phyloP scores from a whole-genome alignment of 306 rosid species.

The Rubus parviflorus region DNA sequence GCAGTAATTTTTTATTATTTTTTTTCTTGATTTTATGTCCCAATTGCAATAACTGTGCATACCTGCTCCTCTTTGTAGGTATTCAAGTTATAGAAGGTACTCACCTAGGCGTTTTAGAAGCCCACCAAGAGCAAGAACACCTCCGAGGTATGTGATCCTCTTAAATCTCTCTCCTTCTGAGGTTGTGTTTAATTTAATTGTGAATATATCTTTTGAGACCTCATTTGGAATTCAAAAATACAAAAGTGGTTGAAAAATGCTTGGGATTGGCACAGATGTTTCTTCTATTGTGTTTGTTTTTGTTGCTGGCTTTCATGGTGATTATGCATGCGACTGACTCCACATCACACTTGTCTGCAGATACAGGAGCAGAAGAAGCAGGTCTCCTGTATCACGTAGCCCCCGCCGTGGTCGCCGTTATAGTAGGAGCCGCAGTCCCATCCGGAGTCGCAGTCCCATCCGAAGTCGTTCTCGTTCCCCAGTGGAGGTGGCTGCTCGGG shows the following conservation, averaged over 20 bases:
- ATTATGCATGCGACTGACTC: not conserved
- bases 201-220: not conserved
- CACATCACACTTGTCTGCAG: constrained; percentile 34
- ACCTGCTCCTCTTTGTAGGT: constrained; percentile 41
- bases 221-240: not conserved
- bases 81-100: constrained; percentile 73
- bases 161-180: not conserved
- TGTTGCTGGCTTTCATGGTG: not conserved
- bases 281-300: not conserved
- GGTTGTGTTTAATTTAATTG: not conserved
- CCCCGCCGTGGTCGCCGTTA: constrained; percentile 67
- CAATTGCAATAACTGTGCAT: constrained; percentile 9
- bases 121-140: constrained; percentile 84
- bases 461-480: constrained; percentile 45
- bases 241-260: not conserved
- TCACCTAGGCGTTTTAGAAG: constrained; percentile 93
- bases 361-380: constrained; percentile 83
- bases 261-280: not conserved
- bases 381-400: constrained; percentile 77
- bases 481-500: constrained; percentile 52
- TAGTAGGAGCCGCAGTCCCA: constrained; percentile 48
- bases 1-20: not conserved
- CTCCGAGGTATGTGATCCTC: constrained; percentile 60
- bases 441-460: constrained; percentile 16
- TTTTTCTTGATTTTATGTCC: not conserved